Conservation (phyloP, 129 eudicot genomes). For the Arctium minus region DNA sequence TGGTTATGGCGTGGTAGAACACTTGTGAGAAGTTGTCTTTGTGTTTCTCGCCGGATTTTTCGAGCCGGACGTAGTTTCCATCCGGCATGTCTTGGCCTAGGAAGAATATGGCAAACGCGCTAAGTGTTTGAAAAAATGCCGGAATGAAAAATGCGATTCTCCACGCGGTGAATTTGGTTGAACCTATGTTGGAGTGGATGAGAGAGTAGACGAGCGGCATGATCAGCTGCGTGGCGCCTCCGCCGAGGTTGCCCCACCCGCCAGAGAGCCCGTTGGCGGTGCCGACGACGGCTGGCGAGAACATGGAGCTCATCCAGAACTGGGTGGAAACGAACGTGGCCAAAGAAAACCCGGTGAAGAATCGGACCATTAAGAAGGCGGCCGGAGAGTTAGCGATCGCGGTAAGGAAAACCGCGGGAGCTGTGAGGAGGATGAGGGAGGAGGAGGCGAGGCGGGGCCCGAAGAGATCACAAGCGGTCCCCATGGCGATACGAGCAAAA, state of each 20-base stretch:
- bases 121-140: slow-evolving; percentile 44
- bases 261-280: slow-evolving; percentile 75
- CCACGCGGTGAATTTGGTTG: slow-evolving; percentile 65
- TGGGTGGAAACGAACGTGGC: slow-evolving; percentile 83
- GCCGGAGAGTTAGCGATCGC: slow-evolving; percentile 35
- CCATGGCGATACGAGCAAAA: slow-evolving; percentile 72
- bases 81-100: slow-evolving; percentile 78
- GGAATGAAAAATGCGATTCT: slow-evolving; percentile 77
- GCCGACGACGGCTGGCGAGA: slow-evolving; percentile 52
- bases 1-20: slow-evolving; percentile 45
- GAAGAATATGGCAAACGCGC: slow-evolving; percentile 53
- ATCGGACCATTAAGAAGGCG: slow-evolving; percentile 48
- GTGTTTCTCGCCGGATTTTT: slow-evolving; percentile 60
- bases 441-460: slow-evolving; percentile 80
- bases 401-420: slow-evolving; percentile 63
- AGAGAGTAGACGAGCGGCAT: slow-evolving; percentile 58
- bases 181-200: slow-evolving; percentile 33
- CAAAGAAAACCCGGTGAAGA: slow-evolving; percentile 69
- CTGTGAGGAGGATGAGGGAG: slow-evolving; percentile 56
- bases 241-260: slow-evolving; percentile 90
- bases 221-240: slow-evolving; percentile 74
- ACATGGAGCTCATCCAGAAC: slow-evolving; percentile 92
- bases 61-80: slow-evolving; percentile 46
- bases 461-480: slow-evolving; percentile 70
- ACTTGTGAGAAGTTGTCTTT: slow-evolving; percentile 48